These are phyloP conservation scores for Vanrija pseudolonga DNA, from an alignment of 1,284 basidiomycete species.

Conservation along the genomic window DNA sequence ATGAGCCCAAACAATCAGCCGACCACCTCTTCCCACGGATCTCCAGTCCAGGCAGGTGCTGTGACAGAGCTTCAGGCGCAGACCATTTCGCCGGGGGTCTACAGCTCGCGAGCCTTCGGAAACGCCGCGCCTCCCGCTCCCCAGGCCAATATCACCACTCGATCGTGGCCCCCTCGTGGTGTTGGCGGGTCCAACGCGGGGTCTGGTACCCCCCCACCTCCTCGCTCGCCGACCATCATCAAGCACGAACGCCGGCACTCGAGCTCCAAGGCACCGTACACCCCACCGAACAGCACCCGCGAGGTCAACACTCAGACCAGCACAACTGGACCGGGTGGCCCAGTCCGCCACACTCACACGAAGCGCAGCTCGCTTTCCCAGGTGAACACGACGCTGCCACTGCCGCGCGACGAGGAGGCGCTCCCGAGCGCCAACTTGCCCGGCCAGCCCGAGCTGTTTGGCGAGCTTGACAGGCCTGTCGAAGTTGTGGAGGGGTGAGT, in stretches of 20 bases:
- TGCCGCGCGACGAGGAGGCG: neutral
- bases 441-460: constrained; percentile 11
- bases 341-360: neutral
- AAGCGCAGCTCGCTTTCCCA: neutral
- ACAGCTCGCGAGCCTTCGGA: neutral
- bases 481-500: neutral
- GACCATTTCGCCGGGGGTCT: constrained; percentile 24
- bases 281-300: too few relatives aligned
- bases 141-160: too few relatives aligned
- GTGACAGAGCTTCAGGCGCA: neutral
- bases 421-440: constrained; percentile 10
- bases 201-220: too few relatives aligned
- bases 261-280: too few relatives aligned
- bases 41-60: neutral
- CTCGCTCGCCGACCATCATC: too few relatives aligned
- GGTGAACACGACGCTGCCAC: neutral
- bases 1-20: neutral
- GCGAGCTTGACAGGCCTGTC: constrained; percentile 1
- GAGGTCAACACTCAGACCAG: too few relatives aligned
- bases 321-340: neutral
- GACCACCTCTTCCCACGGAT: neutral
- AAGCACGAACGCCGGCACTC: too few relatives aligned
- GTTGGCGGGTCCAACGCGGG: too few relatives aligned
- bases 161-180: too few relatives aligned
- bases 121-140: too few relatives aligned